Evolutionary conservation across 768 basidiomycete species (phyloP), one percentile per base, ranked within the genome.

Genomic region (Collybia mongolica): DNA sequence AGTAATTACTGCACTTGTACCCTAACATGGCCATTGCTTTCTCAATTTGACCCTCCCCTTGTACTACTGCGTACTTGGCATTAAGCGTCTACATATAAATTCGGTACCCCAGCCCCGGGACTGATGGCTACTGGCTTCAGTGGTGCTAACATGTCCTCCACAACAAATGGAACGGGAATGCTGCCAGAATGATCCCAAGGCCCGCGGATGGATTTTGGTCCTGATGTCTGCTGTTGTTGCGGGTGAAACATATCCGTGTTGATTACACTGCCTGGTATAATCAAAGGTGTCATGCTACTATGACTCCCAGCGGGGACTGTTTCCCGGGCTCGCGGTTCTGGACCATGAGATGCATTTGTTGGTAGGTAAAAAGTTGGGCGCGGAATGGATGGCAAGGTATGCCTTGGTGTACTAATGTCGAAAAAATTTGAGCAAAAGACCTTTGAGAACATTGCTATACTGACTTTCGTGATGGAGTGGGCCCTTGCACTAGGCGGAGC

Each of bases 361-460:
- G 69, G 62, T 41, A 70, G 67, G 26, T 72, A 62, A 49, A 80
- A 77, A 22, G 71, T 69, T 0, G 85, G 85, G 35, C 71, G 70
- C 9, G 88, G 88, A 22, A 84, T 19, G n/a, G 81, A 77, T 11
- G 89, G 89, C 55, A 90, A 72, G 12, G 71, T 76, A 66, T 89
- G 84, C 60, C 79, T 86, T 18, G 85, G 79, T 39, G 71, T 55
- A 44, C 79, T 78, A 54, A 29, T 47, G 14, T 3, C 7, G 11
- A 9, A 32, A 14, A 14, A 9, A 32, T 32, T 32, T 32, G 11
- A 32, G 32, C 32, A 14, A 14, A 2, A 32, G 11, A 14, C 3
- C 11, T 12, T 14, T 32, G 3, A 32, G 11, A 14, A 6, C 32
- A 32, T 3, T 9, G 11, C 32, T 12, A 15, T 32, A 59, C 69